phyloP scores from a whole-genome alignment of 2,329 filamentous ascomycete species.

The Trichoderma arundinaceum region DNA sequence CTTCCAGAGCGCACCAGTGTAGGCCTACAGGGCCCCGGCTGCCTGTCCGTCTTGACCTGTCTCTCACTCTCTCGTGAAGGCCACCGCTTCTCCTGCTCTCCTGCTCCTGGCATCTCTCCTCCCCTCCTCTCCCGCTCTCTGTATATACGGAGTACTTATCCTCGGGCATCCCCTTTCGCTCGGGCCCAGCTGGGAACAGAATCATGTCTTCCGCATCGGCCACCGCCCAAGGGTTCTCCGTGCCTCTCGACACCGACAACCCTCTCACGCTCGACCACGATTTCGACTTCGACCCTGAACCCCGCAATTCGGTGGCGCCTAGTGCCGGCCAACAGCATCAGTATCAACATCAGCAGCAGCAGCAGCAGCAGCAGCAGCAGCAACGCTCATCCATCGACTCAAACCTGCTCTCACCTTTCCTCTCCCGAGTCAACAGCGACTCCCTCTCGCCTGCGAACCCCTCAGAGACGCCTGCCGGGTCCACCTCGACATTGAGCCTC shows the following conservation, averaged over 20 bases:
- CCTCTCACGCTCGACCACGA: constrained; percentile 43
- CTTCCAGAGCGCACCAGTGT: constrained; percentile 33
- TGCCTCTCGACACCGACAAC: constrained; percentile 44
- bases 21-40: constrained; percentile 23
- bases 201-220: constrained; percentile 54
- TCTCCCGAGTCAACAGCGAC: constrained; percentile 48
- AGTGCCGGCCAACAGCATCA: constrained; percentile 8
- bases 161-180: constrained; percentile 33
- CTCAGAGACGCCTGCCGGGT: constrained; percentile 57
- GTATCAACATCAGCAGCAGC: not conserved
- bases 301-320: constrained; percentile 43
- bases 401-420: constrained; percentile 51
- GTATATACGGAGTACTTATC: constrained; percentile 32
- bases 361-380: constrained; percentile 29
- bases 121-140: not conserved
- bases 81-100: constrained; percentile 12
- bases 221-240: constrained; percentile 49
- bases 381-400: constrained; percentile 44
- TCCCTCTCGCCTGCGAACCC: constrained; percentile 43
- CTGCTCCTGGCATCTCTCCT: not conserved
- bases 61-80: not conserved
- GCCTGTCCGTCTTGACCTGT: constrained; percentile 26
- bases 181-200: constrained; percentile 33
- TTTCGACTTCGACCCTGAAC: constrained; percentile 42
- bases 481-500: constrained; percentile 53